A percentile compares a stretch with the other conserved stretches of the same genome.
These are phyloP conservation scores for Botryotinia calthae DNA, from an alignment of 2,329 filamentous ascomycete genomes.

Conservation along the genomic window DNA sequence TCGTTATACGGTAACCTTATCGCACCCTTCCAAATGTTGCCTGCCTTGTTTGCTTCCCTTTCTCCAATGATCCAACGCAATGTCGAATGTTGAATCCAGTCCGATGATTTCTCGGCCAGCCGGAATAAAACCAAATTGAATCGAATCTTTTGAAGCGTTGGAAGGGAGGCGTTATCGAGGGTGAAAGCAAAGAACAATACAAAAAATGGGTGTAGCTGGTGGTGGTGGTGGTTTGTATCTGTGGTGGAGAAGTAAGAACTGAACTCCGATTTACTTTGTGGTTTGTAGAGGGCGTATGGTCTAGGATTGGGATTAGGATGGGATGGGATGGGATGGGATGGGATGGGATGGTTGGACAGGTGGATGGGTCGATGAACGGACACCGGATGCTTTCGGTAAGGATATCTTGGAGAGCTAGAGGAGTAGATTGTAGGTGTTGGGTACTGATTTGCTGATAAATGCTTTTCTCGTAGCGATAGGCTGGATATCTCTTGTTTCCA, in stretches of 20 bases:
- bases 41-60: background rate
- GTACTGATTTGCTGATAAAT: constrained; percentile 1
- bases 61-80: background rate
- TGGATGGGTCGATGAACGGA: constrained; percentile 2
- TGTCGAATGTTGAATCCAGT: background rate
- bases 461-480: background rate
- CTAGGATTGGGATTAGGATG: background rate
- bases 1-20: constrained; percentile 19
- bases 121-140: constrained; percentile 3
- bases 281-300: background rate
- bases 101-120: constrained; percentile 19
- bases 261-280: constrained; percentile 1
- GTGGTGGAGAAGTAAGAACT: constrained; percentile 1
- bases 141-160: background rate
- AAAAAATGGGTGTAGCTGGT: background rate
- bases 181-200: background rate
- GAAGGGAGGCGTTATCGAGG: background rate
- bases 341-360: background rate
- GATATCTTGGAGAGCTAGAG: background rate
- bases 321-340: background rate
- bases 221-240: background rate
- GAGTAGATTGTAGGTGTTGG: background rate
- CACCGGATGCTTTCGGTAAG: background rate
- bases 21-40: constrained; percentile 13
- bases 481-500: constrained; percentile 1